Conservation (phyloP, 164 flowering plant genomes). For the Kalanchoe fedtschenkoi region DNA sequence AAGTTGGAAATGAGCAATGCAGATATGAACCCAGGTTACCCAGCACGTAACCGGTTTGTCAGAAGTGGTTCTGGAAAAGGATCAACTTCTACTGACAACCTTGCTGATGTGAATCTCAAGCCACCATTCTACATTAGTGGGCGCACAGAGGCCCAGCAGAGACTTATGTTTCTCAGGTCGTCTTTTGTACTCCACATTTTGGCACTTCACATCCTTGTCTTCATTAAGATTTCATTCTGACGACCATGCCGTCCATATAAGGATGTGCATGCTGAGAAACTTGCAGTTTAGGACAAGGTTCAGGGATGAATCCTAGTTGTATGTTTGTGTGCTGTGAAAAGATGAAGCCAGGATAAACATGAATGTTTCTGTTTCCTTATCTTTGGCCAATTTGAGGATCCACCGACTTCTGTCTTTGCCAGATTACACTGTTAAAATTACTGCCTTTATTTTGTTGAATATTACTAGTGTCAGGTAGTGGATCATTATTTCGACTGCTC, state of each 20-base stretch:
- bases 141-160: slow-evolving; percentile 42
- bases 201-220: slow-evolving; percentile 64
- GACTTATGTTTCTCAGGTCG: slow-evolving; percentile 63
- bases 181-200: slow-evolving; percentile 76
- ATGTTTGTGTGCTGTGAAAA: no score
- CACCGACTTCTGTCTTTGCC: no score
- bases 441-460: no score
- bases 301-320: no score
- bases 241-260: not conserved
- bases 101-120: slow-evolving; percentile 24
- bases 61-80: slow-evolving; percentile 32
- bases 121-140: slow-evolving; percentile 30
- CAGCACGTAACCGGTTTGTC: slow-evolving; percentile 51
- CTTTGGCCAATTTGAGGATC: no score
- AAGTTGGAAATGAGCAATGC: slow-evolving; percentile 31
- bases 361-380: no score
- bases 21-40: slow-evolving; percentile 20
- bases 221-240: slow-evolving; percentile 76
- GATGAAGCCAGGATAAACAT: no score
- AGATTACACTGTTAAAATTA: no score
- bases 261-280: not conserved
- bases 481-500: not conserved
- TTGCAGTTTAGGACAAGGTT: not conserved
- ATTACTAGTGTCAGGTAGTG: no score
- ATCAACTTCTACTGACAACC: slow-evolving; percentile 31